Base-by-base conservation (phyloP, 2,329 filamentous ascomycete species). In the Coleophoma eucalyptorum region DNA sequence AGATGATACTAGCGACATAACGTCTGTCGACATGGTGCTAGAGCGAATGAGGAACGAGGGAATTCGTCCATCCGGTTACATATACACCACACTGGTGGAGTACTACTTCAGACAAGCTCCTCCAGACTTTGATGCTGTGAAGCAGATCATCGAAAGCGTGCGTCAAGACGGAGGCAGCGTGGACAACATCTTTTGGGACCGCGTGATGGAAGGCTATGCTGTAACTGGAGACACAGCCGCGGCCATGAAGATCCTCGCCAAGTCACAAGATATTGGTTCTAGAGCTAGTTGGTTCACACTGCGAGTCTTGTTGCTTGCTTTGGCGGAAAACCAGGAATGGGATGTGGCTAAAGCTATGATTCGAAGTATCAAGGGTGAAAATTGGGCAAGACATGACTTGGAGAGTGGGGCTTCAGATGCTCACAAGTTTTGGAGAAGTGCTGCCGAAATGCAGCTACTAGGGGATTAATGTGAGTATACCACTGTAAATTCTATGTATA, bases 1-100 rank as follows among this genome's bases (percentile, higher is more conserved):
- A 69, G 61, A 66, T 5, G 40, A 51, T 2, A 43, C 55, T 12
- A 67, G 72, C 50, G 58, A 65, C 56, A 54, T 71, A 43, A 32
- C 57, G 2, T 80, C 82, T 50, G 77, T 88, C 13, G 75, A 78
- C 42, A 75, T 75, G 2, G 75, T 93, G 7, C 74, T 90, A 41
- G 67, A 72, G 1, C 80, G 86, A 65, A 87, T 94, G 77, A 69
- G 71, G 46, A 58, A 62, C 5, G 69, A 73, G 20, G 76, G 77
- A 18, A 61, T 86, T 41, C 64, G 75, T 44, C 75, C 82, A 2
- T 80, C 79, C 4, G 68, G 81, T 1, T 79, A 90, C 58, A 87
- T 90, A 61, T 88, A 88, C 71, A 92, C 88, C 20, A 87, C 86
- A 61, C 77, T 94, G 18, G 72, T 88, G 43, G 79, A 85, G 43